These are phyloP conservation scores for Henckelia pumila DNA, from an alignment of 257 asterid species.

Conservation along the genomic window DNA sequence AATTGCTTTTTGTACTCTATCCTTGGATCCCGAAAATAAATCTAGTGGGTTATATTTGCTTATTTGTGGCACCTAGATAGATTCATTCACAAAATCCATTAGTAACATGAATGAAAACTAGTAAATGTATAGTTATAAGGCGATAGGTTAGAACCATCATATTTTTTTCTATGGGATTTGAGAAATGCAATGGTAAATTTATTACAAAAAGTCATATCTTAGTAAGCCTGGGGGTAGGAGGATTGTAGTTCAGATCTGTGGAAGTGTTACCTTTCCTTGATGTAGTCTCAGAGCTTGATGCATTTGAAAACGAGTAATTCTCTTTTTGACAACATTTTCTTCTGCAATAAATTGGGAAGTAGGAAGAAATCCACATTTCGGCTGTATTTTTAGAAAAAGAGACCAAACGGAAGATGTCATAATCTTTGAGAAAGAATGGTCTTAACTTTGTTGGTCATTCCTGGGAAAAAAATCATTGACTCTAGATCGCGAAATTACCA, in stretches of 20 bases:
- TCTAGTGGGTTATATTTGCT: conserved; percentile 90
- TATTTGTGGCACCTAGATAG: conserved; percentile 62
- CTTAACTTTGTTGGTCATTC: not conserved
- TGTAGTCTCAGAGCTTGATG: conserved; percentile 77
- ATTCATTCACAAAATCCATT: conserved; percentile 26
- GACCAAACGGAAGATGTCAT: conserved; percentile 15
- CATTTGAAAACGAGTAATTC: conserved; percentile 74
- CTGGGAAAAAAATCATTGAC: not conserved
- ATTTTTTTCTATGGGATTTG: conserved; percentile 1
- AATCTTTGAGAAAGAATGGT: not conserved
- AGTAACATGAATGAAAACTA: conserved; percentile 13
- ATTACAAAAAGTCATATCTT: conserved; percentile 6
- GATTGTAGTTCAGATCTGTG: too few relatives aligned
- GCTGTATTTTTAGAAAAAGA: conserved; percentile 51
- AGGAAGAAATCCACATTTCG: conserved; percentile 90
- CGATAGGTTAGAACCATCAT: not conserved
- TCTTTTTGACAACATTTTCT: conserved; percentile 65
- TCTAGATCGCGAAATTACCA: not conserved
- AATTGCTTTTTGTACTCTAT: conserved; percentile 63
- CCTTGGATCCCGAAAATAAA: conserved; percentile 81
- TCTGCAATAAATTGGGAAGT: conserved; percentile 65
- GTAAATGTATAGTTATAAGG: conserved; percentile 16
- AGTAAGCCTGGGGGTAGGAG: not conserved
- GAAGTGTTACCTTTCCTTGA: conserved; percentile 61
- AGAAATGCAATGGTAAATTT: conserved; percentile 17